phyloP scores from a whole-genome alignment of 225 moss, liverwort and hornwort genomes.

The Anthoceros angustus region DNA sequence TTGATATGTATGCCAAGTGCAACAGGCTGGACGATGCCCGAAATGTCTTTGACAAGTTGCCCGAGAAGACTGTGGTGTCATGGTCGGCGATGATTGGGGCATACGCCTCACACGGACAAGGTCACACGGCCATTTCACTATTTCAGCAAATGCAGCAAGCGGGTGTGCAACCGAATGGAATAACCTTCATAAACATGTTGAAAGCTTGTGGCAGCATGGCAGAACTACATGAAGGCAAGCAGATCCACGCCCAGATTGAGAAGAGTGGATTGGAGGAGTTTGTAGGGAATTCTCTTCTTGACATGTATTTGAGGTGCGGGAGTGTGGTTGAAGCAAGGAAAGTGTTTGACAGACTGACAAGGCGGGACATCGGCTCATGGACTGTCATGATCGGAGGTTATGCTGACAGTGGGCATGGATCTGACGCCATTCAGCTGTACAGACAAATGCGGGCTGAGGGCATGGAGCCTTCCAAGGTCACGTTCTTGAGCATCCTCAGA shows the following conservation, averaged over 20 bases:
- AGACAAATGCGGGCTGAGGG: background rate
- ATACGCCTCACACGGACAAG: background rate
- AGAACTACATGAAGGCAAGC: background rate
- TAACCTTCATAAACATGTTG: background rate
- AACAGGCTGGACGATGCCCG: slow-evolving; percentile 5
- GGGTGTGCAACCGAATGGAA: background rate
- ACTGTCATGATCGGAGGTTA: slow-evolving; percentile 2
- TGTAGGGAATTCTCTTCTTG: background rate
- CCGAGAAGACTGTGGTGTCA: background rate
- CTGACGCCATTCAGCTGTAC: background rate
- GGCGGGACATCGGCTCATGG: background rate
- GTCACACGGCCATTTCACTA: background rate
- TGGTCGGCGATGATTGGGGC: slow-evolving; percentile 2
- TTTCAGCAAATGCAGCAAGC: slow-evolving; percentile 4
- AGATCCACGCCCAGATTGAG: background rate
- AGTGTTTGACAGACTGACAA: background rate
- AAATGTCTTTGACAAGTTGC: background rate
- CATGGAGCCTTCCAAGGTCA: background rate
- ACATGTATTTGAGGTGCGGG: slow-evolving; percentile 5
- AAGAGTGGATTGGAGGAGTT: slow-evolving; percentile 2
- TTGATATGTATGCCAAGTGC: slow-evolving; percentile 5
- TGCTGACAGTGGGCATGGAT: background rate
- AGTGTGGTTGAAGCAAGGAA: background rate
- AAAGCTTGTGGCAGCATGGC: background rate
- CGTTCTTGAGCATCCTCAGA: slow-evolving; percentile 2